Conservation (phyloP, 805 yeast species). For the Cyberlindnera maritima region DNA sequence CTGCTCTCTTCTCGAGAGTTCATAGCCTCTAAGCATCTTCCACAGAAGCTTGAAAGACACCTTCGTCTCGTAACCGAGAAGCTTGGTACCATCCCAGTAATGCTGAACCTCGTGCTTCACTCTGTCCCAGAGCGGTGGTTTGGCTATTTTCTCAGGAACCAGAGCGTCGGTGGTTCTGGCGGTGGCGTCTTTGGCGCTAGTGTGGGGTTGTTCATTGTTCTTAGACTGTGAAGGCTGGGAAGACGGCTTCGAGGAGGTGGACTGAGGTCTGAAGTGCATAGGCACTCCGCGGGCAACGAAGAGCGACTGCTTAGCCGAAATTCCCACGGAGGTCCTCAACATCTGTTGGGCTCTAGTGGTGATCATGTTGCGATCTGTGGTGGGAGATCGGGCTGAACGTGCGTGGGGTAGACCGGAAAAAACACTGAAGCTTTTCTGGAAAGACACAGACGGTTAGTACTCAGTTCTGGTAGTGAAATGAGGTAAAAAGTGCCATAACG, state of each 20-base stretch:
- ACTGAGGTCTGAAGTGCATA: background rate
- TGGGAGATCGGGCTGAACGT: background rate
- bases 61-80: conserved; percentile 84
- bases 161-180: background rate
- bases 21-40: conserved; percentile 88
- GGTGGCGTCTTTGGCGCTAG: background rate
- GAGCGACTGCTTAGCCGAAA: background rate
- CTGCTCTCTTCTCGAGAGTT: conserved; percentile 84
- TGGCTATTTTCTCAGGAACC: conserved; percentile 30
- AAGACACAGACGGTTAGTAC: no score
- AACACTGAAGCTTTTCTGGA: background rate
- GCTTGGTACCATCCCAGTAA: conserved; percentile 95
- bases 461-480: no score
- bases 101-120: conserved; percentile 88
- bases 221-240: background rate
- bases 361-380: background rate
- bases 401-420: background rate
- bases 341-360: background rate
- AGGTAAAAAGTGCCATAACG: no score
- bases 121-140: conserved; percentile 70
- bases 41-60: conserved; percentile 77
- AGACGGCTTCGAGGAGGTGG: background rate
- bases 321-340: background rate
- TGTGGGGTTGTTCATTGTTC: background rate
- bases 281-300: background rate